Base-by-base conservation (phyloP, 305 asterid species). In the Rubia peregrina region DNA sequence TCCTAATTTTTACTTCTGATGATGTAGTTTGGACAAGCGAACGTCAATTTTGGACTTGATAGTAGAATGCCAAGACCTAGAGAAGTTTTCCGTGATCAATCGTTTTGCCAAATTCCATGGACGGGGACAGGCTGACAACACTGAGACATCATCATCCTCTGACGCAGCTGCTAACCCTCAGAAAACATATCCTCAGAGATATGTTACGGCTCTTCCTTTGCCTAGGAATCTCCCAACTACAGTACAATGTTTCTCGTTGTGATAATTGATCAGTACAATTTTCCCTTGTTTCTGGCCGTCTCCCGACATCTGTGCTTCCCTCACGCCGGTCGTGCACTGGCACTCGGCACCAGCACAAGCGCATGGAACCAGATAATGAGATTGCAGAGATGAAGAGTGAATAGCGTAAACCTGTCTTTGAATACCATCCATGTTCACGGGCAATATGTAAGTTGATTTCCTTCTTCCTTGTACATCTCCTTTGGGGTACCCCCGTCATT, bases 91-190 rank as follows among this genome's bases (percentile, higher is more conserved):
- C 13, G 83, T 90, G 71, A 90, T 93, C 75, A 87, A 90, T 78
- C 87, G 98, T 49, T 86, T 93, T 84, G 97, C 95, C 62, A 90
- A 76, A 79, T 89, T 93, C 74, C 95, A 90, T 81, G 96, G 96
- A 56, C 88, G 96, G 38, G 95, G 90, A 67, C 95, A 86, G 81
- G 77, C 76, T 73, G 93, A 86, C 61, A 78, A 67, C 72, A 61
- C 84, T 0, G 94, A 82, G 70, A 9, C 83, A 26, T 68, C 96
- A 68, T 83, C 90, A 59, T 74, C 88, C n/a, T 73, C 86, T 51
- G 84, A 82, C 66, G 80, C 82, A 42, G 79, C 77, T 60, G 72
- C 86, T 64, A 75, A 73, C 71, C 67, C 73, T 67, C 83, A 80
- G 66, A 90, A 78, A 75, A 82, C 92, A 69, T 46, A 43, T 71